Evolutionary conservation across 2,329 filamentous ascomycete genomes (phyloP).

Genomic region (Calonectria montana): DNA sequence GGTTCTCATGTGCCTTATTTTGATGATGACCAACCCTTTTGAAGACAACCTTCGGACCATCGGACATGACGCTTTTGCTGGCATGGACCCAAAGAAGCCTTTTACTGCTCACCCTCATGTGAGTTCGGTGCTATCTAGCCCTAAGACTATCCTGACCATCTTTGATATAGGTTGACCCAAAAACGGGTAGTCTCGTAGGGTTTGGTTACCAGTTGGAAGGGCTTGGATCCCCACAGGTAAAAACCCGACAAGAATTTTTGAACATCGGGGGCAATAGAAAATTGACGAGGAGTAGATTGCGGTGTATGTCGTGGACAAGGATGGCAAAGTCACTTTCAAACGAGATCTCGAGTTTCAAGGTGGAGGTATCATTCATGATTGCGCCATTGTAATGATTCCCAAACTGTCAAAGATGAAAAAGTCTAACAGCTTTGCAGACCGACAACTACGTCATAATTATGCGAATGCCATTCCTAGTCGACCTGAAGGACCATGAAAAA

Average conservation of each 20-base stretch:
- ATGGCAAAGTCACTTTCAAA: neutral
- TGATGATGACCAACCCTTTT: neutral
- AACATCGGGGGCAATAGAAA: accelerated
- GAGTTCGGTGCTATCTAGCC: neutral
- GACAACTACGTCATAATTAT: neutral
- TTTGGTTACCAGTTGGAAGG: neutral
- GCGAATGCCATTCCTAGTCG: neutral
- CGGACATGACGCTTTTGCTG: neutral
- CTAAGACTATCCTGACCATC: neutral
- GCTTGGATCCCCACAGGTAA: neutral
- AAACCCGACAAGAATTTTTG: neutral
- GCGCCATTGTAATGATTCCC: neutral
- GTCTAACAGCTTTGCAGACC: neutral
- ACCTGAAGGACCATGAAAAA: neutral
- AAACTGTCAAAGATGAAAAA: neutral
- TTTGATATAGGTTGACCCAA: neutral
- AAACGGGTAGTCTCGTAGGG: neutral
- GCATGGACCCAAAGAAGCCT: neutral
- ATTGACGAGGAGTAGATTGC: neutral
- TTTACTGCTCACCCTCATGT: neutral
- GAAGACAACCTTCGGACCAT: neutral
- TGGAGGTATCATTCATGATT: neutral
- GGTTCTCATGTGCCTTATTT: too few relatives aligned
- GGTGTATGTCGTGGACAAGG: neutral
- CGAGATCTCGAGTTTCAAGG: neutral